Evolutionary conservation across 305 asterid genomes (phyloP).

Genomic region (Petunia hybrid): DNA sequence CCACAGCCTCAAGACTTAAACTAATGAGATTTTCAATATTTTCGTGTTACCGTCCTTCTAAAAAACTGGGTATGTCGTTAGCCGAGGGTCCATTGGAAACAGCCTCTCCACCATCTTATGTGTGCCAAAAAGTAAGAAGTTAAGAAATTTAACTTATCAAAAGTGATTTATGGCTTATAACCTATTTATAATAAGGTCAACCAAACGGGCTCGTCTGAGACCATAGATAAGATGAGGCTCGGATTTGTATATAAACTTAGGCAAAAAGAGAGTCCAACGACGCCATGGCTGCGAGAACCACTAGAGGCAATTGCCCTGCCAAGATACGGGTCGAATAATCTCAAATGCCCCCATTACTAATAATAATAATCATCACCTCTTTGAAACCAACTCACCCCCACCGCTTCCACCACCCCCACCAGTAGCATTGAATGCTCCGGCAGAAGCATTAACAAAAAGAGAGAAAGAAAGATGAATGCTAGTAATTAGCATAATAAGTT

Average conservation of each 20-base stretch:
- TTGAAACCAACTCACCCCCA: not conserved
- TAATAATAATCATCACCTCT: slow-evolving; percentile 16
- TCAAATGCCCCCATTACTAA: not conserved
- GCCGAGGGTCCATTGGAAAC: too few species aligned
- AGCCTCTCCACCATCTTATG: too few species aligned
- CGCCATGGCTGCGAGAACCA: slow-evolving; percentile 41
- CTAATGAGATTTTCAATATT: slow-evolving; percentile 24
- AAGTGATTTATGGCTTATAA: too few species aligned
- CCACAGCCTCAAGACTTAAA: slow-evolving; percentile 4
- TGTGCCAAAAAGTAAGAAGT: too few species aligned
- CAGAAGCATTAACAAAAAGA: not conserved
- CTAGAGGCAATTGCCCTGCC: slow-evolving; percentile 35
- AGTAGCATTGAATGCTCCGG: not conserved
- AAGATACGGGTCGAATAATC: slow-evolving; percentile 27
- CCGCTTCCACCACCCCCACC: not conserved
- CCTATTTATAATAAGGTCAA: too few species aligned
- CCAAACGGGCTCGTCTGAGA: not conserved
- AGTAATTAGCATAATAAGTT: too few species aligned
- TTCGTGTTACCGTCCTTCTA: too few species aligned
- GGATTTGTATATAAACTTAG: slow-evolving; percentile 22
- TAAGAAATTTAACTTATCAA: too few species aligned
- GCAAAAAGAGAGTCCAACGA: slow-evolving; percentile 14
- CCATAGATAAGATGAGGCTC: slow-evolving; percentile 30
- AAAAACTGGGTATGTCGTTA: too few species aligned
- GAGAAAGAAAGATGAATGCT: not conserved